These are phyloP conservation scores for Taiwanofungus camphoratus DNA, from an alignment of 1,284 basidiomycete genomes.

Conservation along the genomic window DNA sequence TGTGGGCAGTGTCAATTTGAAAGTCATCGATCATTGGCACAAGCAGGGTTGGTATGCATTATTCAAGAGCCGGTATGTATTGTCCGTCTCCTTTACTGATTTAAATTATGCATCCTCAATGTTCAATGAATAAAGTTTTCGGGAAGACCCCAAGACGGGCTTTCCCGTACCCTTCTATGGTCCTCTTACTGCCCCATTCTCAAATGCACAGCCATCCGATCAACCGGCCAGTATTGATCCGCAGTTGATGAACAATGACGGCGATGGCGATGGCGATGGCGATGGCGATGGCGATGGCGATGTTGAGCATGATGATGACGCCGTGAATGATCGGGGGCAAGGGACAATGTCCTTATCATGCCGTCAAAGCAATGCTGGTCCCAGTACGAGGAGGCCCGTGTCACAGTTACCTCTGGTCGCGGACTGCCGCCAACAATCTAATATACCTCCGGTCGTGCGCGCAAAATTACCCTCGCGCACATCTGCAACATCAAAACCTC, in stretches of 20 bases:
- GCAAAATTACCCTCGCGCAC: too few relatives aligned
- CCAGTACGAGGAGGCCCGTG: too few relatives aligned
- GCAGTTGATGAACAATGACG: constrained; percentile 12
- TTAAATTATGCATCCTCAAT: background rate
- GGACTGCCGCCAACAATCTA: too few relatives aligned
- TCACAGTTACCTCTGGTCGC: too few relatives aligned
- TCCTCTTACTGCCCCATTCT: constrained; percentile 3
- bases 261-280: constrained; percentile 1
- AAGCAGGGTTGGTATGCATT: constrained; percentile 65
- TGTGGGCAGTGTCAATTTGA: constrained; percentile 61
- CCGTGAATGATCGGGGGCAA: too few relatives aligned
- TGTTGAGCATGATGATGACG: too few relatives aligned
- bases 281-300: too few relatives aligned
- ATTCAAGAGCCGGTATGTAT: constrained; percentile 52
- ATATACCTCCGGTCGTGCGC: too few relatives aligned
- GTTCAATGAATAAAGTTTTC: constrained; percentile 12
- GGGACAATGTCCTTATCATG: too few relatives aligned
- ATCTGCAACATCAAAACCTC: background rate
- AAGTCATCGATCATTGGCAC: constrained; percentile 73
- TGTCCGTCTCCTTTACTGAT: constrained; percentile 6
- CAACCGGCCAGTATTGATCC: constrained; percentile 13
- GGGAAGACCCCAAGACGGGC: constrained; percentile 24
- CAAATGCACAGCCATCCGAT: constrained; percentile 1
- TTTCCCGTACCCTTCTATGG: constrained; percentile 19
- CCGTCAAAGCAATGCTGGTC: too few relatives aligned